A percentile compares a stretch with the other conserved stretches of the same genome.
These are phyloP conservation scores for Neocatenulostroma microsporum DNA, from an alignment of 2,329 filamentous ascomycete genomes.

Conservation along the genomic window DNA sequence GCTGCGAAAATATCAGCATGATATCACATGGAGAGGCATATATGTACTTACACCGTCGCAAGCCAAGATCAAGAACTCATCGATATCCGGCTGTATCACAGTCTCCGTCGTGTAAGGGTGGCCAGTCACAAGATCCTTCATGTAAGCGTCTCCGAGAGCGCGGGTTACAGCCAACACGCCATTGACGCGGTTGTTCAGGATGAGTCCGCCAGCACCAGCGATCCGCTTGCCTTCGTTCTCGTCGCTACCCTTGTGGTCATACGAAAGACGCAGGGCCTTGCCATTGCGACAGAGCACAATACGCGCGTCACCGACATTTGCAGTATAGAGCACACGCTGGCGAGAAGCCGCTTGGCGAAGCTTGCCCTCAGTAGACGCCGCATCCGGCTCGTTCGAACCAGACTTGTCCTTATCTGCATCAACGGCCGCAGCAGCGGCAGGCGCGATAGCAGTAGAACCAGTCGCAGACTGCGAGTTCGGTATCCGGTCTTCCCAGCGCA, in stretches of 20 bases:
- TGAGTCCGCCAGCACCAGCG: conserved; percentile 82
- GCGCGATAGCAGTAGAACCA: conserved; percentile 70
- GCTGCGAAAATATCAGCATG: conserved; percentile 49
- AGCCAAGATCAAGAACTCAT: conserved; percentile 94
- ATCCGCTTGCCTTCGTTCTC: conserved; percentile 95
- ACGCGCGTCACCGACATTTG: conserved; percentile 93
- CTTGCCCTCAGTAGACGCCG: conserved; percentile 41
- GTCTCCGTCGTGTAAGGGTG: conserved; percentile 98
- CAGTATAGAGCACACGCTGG: conserved; percentile 90
- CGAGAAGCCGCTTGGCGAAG: conserved; percentile 62
- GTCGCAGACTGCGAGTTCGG: conserved; percentile 72
- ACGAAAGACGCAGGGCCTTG: conserved; percentile 85
- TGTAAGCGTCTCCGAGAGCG: conserved; percentile 89
- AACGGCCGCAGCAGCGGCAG: conserved; percentile 58
- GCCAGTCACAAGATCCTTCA: conserved; percentile 95
- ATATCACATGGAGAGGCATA: too few species aligned
- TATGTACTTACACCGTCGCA: conserved; percentile 89
- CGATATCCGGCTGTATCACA: conserved; percentile 85
- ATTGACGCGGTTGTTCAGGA: conserved; percentile 96
- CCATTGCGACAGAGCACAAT: conserved; percentile 90
- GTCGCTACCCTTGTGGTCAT: conserved; percentile 97
- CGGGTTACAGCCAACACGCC: conserved; percentile 92
- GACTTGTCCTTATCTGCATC: conserved; percentile 46
- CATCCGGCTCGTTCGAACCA: conserved; percentile 39
- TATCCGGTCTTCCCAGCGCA: conserved; percentile 92